Evolutionary conservation across 129 eudicot genomes (phyloP).

Genomic region (Flaveria robusta): DNA sequence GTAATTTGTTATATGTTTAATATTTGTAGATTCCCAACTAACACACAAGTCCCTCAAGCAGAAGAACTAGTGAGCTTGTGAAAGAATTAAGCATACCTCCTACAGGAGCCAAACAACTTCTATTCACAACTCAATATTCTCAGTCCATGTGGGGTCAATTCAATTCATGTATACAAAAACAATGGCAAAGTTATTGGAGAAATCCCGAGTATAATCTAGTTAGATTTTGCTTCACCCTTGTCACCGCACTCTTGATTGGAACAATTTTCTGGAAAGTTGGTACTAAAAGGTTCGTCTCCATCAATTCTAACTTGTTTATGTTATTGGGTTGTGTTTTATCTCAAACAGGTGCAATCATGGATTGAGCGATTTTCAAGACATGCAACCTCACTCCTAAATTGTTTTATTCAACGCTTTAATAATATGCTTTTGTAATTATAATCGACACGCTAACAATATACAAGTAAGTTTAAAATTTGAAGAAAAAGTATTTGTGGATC

Average conservation of each 20-base stretch:
- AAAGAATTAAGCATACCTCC: conserved; percentile 64
- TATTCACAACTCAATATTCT: conserved; percentile 57
- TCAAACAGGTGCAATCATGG: not conserved
- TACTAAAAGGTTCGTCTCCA: conserved; percentile 48
- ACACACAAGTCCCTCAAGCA: conserved; percentile 22
- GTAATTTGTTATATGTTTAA: conserved; percentile 2
- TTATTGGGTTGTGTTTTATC: not conserved
- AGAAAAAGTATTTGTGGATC: not conserved
- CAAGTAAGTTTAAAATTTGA: not conserved
- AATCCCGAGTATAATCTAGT: conserved; percentile 83
- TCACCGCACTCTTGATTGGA: conserved; percentile 65
- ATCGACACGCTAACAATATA: not conserved
- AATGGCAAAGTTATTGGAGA: conserved; percentile 90
- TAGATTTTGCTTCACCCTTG: conserved; percentile 68
- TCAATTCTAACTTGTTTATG: not conserved
- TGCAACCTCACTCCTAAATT: not conserved
- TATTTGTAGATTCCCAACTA: conserved; percentile 13
- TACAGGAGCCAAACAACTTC: conserved; percentile 61
- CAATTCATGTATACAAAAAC: conserved; percentile 71
- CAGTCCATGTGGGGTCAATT: conserved; percentile 74
- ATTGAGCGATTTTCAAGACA: not conserved
- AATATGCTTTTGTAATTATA: not conserved
- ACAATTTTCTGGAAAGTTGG: conserved; percentile 87
- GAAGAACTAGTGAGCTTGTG: conserved; percentile 54
- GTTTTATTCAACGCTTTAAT: not conserved